Conservation (phyloP, 495 filamentous ascomycete species). For the Sordaria brevicollis region DNA sequence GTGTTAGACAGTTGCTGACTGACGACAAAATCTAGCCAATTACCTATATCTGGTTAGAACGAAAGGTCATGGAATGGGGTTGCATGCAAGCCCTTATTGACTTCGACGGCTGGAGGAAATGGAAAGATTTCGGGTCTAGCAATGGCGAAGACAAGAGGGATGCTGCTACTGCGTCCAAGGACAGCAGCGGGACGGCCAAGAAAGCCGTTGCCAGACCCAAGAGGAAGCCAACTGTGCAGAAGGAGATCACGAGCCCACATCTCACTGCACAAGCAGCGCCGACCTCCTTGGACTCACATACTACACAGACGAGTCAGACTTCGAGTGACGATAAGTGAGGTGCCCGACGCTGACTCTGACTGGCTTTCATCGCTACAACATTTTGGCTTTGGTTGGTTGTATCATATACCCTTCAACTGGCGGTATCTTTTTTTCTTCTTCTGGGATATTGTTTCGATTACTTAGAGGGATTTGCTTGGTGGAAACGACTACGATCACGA, state of each 20-base stretch:
- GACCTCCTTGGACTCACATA: not conserved
- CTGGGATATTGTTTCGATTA: not conserved
- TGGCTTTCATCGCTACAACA: not conserved
- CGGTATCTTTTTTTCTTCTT: not conserved
- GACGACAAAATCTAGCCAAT: slow-evolving; percentile 53
- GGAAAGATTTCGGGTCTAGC: slow-evolving; percentile 56
- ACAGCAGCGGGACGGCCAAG: not conserved
- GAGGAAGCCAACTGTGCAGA: not conserved
- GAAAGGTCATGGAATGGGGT: slow-evolving; percentile 98
- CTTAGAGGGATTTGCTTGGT: not conserved
- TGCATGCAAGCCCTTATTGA: slow-evolving; percentile 99
- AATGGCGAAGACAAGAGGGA: not conserved
- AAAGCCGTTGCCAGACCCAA: not conserved
- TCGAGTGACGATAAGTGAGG: not conserved
- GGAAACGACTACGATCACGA: not conserved
- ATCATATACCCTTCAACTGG: not conserved
- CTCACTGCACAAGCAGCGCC: not conserved
- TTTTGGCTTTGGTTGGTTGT: not conserved
- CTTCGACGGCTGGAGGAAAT: slow-evolving; percentile 95
- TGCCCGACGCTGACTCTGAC: not conserved
- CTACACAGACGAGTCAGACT: not conserved
- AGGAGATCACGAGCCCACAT: not conserved
- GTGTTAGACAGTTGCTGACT: slow-evolving; percentile 2
- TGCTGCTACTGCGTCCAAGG: not conserved
- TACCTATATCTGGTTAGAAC: slow-evolving; percentile 93